A percentile compares a stretch with the other conserved stretches of the same genome.
Evolutionary conservation across 208 protist species (phyloP).

Genomic region (Leishmania turanica): DNA sequence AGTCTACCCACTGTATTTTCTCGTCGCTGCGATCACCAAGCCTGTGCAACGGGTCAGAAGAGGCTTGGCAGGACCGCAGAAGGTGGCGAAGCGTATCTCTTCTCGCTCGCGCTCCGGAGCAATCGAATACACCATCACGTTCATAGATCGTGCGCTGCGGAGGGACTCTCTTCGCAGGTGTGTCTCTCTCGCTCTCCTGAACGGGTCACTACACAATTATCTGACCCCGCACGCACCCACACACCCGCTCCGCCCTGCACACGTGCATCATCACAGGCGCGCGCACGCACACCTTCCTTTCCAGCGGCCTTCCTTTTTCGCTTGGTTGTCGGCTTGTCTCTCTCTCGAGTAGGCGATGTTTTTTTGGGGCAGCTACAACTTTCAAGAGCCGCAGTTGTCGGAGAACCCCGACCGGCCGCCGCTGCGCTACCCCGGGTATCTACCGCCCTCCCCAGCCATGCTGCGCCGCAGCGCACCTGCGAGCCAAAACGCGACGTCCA

Average conservation of each 20-base stretch:
- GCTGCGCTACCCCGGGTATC: constrained; percentile 70
- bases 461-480: constrained; percentile 14
- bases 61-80: background rate
- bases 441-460: constrained; percentile 53
- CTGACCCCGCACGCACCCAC: background rate
- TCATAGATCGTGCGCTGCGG: background rate
- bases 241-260: background rate
- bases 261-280: background rate
- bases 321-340: background rate
- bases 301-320: background rate
- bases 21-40: background rate
- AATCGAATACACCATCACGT: background rate
- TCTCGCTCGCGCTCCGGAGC: background rate
- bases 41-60: background rate
- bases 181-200: background rate
- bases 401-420: constrained; percentile 47
- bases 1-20: background rate
- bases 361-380: constrained; percentile 89
- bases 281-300: background rate
- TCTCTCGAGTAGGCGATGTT: constrained; percentile 46
- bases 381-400: constrained; percentile 52
- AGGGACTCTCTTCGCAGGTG: background rate
- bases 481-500: background rate
- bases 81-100: background rate
- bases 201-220: background rate